Evolutionary conservation across 768 basidiomycete species (phyloP), one percentile per base, ranked within the genome.

Genomic region (Agrocybe praecox): DNA sequence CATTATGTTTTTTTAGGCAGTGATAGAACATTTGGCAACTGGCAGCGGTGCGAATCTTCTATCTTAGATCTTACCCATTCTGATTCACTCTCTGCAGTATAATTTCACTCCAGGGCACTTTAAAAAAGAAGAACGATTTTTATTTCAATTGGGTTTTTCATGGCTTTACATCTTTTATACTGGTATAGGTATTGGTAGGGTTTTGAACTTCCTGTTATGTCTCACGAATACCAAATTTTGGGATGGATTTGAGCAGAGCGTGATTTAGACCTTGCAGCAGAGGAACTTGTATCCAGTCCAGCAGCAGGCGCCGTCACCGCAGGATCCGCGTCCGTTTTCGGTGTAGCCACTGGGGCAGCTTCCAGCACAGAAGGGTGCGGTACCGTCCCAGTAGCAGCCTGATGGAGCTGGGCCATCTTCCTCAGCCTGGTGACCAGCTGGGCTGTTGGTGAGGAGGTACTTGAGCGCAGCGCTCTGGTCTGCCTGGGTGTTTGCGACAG

Each of bases 211-310:
- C n/a, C n/a, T n/a, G n/a, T n/a, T n/a, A n/a, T n/a, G n/a, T n/a
- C n/a, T n/a, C n/a, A n/a, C n/a, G n/a, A n/a, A n/a, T n/a, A n/a
- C n/a, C n/a, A n/a, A n/a, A n/a, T n/a, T n/a, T n/a, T n/a, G n/a
- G n/a, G n/a, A n/a, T n/a, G n/a, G n/a, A n/a, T n/a, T n/a, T n/a
- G n/a, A n/a, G n/a, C n/a, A n/a, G n/a, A n/a, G n/a, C n/a, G n/a
- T n/a, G n/a, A n/a, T n/a, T n/a, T n/a, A n/a, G n/a, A n/a, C 22
- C 51, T 52, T 52, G 51, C 51, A 52, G 40, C 51, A 52, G 23
- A 52, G 51, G 42, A 43, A 42, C 21, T 26, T 44, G 19, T 19
- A 23, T n/a, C 42, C 40, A 15, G 22, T 36, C 36, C 36, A 52
- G 40, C 40, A 44, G 51, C 51, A 52, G 14, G 23, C 36, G 36